phyloP scores from a whole-genome alignment of 805 yeast species.

The Zygoascus biomembranicola region DNA sequence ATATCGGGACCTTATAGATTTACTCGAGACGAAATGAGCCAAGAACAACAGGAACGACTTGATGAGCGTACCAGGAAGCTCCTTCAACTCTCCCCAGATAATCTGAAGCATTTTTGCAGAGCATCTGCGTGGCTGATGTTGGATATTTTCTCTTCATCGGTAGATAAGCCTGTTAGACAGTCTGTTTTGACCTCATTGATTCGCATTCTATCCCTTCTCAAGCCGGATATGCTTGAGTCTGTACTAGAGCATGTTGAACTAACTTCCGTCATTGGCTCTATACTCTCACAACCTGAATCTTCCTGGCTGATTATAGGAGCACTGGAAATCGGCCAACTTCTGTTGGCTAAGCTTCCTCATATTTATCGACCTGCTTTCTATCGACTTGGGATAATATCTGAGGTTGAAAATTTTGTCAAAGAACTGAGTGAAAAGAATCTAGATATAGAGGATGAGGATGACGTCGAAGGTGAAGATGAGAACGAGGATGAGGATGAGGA shows the following conservation, averaged over 20 bases:
- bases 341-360: constrained; percentile 39
- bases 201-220: constrained; percentile 41
- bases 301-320: constrained; percentile 42
- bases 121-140: constrained; percentile 36
- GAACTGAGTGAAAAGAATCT: constrained; percentile 13
- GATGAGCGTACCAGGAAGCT: constrained; percentile 20
- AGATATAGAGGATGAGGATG: constrained; percentile 24
- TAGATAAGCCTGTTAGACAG: constrained; percentile 57
- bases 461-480: constrained; percentile 23
- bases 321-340: constrained; percentile 37
- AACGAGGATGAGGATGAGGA: constrained; percentile 28
- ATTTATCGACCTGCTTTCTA: constrained; percentile 43
- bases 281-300: constrained; percentile 24
- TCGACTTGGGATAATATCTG: constrained; percentile 65
- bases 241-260: constrained; percentile 21
- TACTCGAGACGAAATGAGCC: constrained; percentile 23
- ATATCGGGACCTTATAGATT: constrained; percentile 16
- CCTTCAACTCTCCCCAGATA: constrained; percentile 25
- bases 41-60: background rate
- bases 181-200: constrained; percentile 45
- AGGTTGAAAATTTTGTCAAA: constrained; percentile 27
- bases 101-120: constrained; percentile 7
- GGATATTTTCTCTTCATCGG: constrained; percentile 62
- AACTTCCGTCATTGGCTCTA: constrained; percentile 23
- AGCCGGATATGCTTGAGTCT: constrained; percentile 15